Evolutionary conservation across 352 stramenopile genomes (phyloP).

Genomic region (Phytophthora ramorum): DNA sequence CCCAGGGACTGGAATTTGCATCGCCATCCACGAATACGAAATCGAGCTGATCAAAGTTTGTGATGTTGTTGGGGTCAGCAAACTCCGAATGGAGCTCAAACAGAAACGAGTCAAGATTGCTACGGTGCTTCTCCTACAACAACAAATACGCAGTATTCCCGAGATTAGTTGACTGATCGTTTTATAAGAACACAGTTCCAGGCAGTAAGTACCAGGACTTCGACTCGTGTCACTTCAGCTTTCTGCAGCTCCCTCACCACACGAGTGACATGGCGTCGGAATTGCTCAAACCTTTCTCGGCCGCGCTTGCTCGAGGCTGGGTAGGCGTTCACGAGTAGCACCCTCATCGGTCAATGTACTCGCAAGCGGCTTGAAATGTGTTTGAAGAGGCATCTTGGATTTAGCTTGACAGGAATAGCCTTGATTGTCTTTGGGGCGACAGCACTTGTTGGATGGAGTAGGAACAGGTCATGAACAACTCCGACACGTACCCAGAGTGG

Average conservation of each 20-base stretch:
- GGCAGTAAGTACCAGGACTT: slow-evolving; percentile 53
- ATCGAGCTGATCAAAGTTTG: slow-evolving; percentile 82
- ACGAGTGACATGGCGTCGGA: slow-evolving; percentile 55
- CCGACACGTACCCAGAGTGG: slow-evolving; percentile 66
- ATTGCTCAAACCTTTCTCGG: slow-evolving; percentile 53
- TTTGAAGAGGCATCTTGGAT: slow-evolving; percentile 2
- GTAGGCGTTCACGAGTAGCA: slow-evolving; percentile 80
- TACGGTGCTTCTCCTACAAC: slow-evolving; percentile 62
- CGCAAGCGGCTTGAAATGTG: slow-evolving; percentile 1
- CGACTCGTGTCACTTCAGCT: slow-evolving; percentile 65
- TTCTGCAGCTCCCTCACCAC: slow-evolving; percentile 67
- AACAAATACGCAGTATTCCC: background rate
- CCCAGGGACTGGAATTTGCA: slow-evolving; percentile 65
- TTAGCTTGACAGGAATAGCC: slow-evolving; percentile 10
- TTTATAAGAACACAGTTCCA: background rate
- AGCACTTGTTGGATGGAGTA: background rate
- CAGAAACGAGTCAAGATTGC: slow-evolving; percentile 74
- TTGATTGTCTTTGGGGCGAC: background rate
- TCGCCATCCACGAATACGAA: slow-evolving; percentile 85
- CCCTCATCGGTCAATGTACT: slow-evolving; percentile 49
- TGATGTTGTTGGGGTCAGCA: slow-evolving; percentile 65
- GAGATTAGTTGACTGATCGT: slow-evolving; percentile 4
- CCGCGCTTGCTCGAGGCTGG: slow-evolving; percentile 48
- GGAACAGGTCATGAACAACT: slow-evolving; percentile 20
- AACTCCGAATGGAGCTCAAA: slow-evolving; percentile 84